These are phyloP conservation scores for Xerocomellus intermedius DNA, from an alignment of 768 basidiomycete genomes.

Conservation along the genomic window DNA sequence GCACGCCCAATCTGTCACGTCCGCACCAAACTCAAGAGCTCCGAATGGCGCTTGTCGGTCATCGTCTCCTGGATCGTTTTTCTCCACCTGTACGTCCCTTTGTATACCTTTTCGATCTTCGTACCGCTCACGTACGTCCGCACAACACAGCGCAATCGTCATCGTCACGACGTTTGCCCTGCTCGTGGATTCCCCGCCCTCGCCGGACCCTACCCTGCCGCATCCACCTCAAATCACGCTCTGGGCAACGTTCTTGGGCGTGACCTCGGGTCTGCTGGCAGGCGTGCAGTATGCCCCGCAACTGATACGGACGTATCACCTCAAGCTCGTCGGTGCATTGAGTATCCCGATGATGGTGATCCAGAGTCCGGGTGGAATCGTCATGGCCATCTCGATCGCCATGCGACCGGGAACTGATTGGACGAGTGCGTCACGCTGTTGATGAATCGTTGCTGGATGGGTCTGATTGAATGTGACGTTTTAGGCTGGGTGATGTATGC, in stretches of 20 bases:
- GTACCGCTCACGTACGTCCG: neutral
- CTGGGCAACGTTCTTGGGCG: slow-evolving; percentile 89
- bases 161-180: slow-evolving; percentile 63
- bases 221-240: slow-evolving; percentile 39
- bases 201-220: slow-evolving; percentile 36
- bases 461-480: neutral
- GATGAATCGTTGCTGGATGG: no score
- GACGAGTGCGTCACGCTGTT: slow-evolving; percentile 56
- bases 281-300: slow-evolving; percentile 89
- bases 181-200: slow-evolving; percentile 42
- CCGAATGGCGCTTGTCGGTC: slow-evolving; percentile 79
- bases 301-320: slow-evolving; percentile 71
- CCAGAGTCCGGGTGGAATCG: slow-evolving; percentile 83
- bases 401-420: slow-evolving; percentile 79
- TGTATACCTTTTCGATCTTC: neutral
- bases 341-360: slow-evolving; percentile 96
- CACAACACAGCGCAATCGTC: slow-evolving; percentile 37
- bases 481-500: slow-evolving; percentile 80
- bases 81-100: slow-evolving; percentile 66
- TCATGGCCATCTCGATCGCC: slow-evolving; percentile 86
- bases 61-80: slow-evolving; percentile 67
- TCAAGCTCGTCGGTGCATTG: slow-evolving; percentile 85
- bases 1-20: slow-evolving; percentile 39
- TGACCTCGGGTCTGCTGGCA: slow-evolving; percentile 75
- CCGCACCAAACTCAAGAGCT: slow-evolving; percentile 52